Evolutionary conservation across 2,329 filamentous ascomycete genomes (phyloP).

Genomic region (Ophiostoma sp.): DNA sequence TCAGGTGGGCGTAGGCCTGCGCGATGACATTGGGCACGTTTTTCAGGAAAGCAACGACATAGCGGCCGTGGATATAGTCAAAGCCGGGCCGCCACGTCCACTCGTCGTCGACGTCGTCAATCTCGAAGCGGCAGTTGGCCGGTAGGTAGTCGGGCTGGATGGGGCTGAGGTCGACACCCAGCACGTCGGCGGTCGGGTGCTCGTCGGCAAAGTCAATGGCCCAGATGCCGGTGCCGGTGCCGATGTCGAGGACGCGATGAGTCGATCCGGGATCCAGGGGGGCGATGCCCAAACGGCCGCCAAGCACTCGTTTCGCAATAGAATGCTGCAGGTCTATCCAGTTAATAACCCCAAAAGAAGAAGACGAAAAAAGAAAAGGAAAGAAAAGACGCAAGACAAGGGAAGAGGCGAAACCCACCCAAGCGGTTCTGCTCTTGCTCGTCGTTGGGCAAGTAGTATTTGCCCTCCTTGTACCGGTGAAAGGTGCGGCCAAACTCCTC

Average conservation of each 20-base stretch:
- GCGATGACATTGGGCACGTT: slow-evolving; percentile 46
- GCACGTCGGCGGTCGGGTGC: slow-evolving; percentile 36
- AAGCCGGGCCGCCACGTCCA: slow-evolving; percentile 48
- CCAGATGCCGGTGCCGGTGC: slow-evolving; percentile 26
- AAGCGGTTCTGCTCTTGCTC: slow-evolving; percentile 24
- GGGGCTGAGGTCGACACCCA: slow-evolving; percentile 45
- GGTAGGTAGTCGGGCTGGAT: slow-evolving; percentile 47
- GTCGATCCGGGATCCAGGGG: slow-evolving; percentile 15
- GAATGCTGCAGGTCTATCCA: slow-evolving; percentile 22
- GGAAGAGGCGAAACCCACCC: slow-evolving; percentile 1
- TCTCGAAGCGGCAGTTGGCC: slow-evolving; percentile 50
- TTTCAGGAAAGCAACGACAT: slow-evolving; percentile 47
- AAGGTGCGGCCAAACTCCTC: slow-evolving; percentile 25
- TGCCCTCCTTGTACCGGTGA: slow-evolving; percentile 25
- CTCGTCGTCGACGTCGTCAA: slow-evolving; percentile 51
- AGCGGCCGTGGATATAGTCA: slow-evolving; percentile 51
- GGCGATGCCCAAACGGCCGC: slow-evolving; percentile 17
- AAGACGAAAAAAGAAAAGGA: too few relatives aligned
- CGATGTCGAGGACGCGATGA: slow-evolving; percentile 23
- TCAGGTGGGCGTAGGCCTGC: slow-evolving; percentile 41
- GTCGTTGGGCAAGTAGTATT: slow-evolving; percentile 25
- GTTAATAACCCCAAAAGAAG: background rate
- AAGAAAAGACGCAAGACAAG: too few relatives aligned
- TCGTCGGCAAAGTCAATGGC: slow-evolving; percentile 26
- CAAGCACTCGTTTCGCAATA: slow-evolving; percentile 18